Base-by-base conservation (phyloP, 2,329 filamentous ascomycete species). In the Hypoxylon sp. region DNA sequence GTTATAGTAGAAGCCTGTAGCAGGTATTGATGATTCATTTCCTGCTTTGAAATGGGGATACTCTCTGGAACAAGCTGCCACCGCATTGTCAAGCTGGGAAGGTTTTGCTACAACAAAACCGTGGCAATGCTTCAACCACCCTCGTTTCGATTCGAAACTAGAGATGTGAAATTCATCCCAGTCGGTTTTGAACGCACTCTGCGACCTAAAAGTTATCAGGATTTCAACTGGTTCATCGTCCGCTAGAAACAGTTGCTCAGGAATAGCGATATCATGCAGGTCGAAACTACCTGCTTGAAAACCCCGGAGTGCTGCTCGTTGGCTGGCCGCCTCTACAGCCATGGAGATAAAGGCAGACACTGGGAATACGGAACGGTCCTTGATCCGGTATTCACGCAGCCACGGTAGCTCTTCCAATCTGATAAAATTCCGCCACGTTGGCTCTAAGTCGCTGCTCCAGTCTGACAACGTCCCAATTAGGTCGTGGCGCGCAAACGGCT, bases 301-400 rank as follows among this genome's bases (percentile, higher is more conserved):
- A 16, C 76, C 75, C 29, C 72, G 72, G 23, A 73, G 58, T n/a
- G 34, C 54, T 25, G 76, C 75, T 48, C 73, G 63, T 54, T 72
- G 71, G n/a, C 56, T 51, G 7, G 71, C 70, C 12, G 71, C 71
- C 34, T 73, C 71, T 27, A 72, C 58, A 34, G 72, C 75, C 78
- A 84, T 81, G 39, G 80, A 79, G 6, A 82, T 71, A 41, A 78
- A 79, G 21, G 81, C 82, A 0, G 80, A 75, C 21, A 79, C 77
- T 19, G 84, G 81, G 68, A 82, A 84, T 55, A 84, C 79, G 53
- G 79, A 78, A 56, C 82, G 79, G 68, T 79, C 82, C 63, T 84
- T 80, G 74, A 85, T 81, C 43, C 74, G 71, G 75, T 85, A 84
- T 65, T 84, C 82, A 51, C 81, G 78, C 14, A 84, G 78, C 70